Base-by-base conservation (phyloP, 2,329 filamentous ascomycete species). In the Chrysoporthe cubensis region DNA sequence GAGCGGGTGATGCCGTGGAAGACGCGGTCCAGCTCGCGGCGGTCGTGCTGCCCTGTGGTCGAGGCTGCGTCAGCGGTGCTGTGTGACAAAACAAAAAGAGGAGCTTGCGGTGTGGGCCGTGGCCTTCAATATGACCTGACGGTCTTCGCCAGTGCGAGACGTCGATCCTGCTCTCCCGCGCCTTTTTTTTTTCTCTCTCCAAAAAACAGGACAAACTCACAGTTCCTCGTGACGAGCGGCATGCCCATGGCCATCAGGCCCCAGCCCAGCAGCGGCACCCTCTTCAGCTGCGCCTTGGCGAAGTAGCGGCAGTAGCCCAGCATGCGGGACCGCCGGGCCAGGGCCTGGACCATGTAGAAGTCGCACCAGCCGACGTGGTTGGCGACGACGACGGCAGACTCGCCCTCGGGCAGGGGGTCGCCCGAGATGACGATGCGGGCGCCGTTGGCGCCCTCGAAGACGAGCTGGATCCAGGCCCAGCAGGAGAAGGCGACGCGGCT, bases 171-270 rank as follows among this genome's bases (percentile, higher is more conserved):
- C 26, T 26, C 26, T 26, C 26, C 26, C 26, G 26, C 26, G 26
- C 26, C 26, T 26, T 26, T 26, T 26, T 26, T 26, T 26, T 21
- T 21, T 21, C 21, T 21, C 21, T 21, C 21, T 21, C 21, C 21
- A 21, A 21, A 26, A 26, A 48, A 16, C 1, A 57, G 13, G 3
- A 60, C 6, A 44, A n/a, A 64, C 68, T 7, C 42, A 67, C 88
- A 90, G 65, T 85, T 84, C 64, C 87, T 79, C 72, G 82, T 87
- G 32, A 89, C 86, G 77, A 90, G 80, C 7, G 87, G 87, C 85
- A 90, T 88, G 2, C 87, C 86, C 81, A 89, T 87, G 3, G 84
- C 87, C 87, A 86, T 88, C 44, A 90, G 79, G 1, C 86, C 88
- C 87, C 87, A 89, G 21, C 87, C 87, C 8, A 89, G 79, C 69